Evolutionary conservation across 352 stramenopile genomes (phyloP), one percentile per base, ranked within the genome.

Genomic region (Phytopythium mirpurense): DNA sequence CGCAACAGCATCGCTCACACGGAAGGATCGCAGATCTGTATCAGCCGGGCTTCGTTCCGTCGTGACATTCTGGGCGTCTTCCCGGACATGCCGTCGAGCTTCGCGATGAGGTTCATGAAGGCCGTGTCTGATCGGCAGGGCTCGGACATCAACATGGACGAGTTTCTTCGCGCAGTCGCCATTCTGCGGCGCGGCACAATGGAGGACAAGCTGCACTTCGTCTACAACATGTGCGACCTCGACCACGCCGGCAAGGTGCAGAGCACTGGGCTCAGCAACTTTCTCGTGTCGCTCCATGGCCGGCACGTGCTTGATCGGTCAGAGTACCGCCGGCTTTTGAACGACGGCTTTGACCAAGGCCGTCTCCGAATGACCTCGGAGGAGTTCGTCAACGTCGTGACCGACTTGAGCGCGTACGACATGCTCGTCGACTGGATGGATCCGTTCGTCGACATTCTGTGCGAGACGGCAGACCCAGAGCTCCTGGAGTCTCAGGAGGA

Each of bases 71-170:
- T 95, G 37, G 83, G 85, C 23, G 85, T 95, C n/a, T 95, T 93
- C 31, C 85, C 83, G 4, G 83, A 93, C 36, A 95, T 95, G 77
- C 85, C 85, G 14, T 95, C 85, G 24, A 93, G 79, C 54, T 93
- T 95, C 57, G 83, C 83, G 10, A 92, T 95, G 79, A 72, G 85
- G 3, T 90, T 95, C 50, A 92, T 93, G 75, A 95, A 95, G 59
- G 83, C 82, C 1, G 73, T 95, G 37, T 90, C 78, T 0, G 85
- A 95, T 35, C 84, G 82, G 9, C 81, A 91, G 61, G 76, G 80
- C 19, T 74, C 80, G 0, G 85, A 95, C 56, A 90, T 95, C 59
- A 90, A 90, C 40, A 92, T 95, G 83, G 85, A 95, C 52, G 85
- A 95, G 55, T 93, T 95, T 44, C 47, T 95, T 18, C 83, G 81